phyloP scores from a whole-genome alignment of 2,329 filamentous ascomycete genomes.

The Xylariaceae sp. region DNA sequence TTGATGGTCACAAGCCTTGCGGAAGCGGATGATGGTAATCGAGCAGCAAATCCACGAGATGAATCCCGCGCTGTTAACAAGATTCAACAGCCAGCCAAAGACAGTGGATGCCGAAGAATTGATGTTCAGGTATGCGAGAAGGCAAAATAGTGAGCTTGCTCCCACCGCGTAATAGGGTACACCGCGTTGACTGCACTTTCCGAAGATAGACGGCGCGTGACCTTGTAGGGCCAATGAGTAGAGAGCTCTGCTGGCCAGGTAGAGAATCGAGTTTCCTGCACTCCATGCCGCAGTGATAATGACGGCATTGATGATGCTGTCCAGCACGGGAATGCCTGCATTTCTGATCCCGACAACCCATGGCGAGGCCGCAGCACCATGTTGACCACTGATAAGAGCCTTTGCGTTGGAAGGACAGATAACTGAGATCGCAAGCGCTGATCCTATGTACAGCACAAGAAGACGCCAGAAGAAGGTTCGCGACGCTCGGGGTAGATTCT shows the following conservation, averaged over 20 bases:
- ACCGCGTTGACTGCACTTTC: slow-evolving; percentile 55
- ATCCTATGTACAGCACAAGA: slow-evolving; percentile 61
- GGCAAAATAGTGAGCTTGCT: slow-evolving; percentile 53
- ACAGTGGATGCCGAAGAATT: slow-evolving; percentile 54
- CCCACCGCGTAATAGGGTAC: slow-evolving; percentile 61
- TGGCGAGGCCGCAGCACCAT: slow-evolving; percentile 61
- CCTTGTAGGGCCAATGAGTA: slow-evolving; percentile 62
- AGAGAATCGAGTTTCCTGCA: slow-evolving; percentile 74
- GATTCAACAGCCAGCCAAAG: slow-evolving; percentile 71
- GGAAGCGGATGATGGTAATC: background rate
- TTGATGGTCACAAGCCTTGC: background rate
- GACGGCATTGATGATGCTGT: slow-evolving; percentile 71
- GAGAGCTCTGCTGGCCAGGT: slow-evolving; percentile 66
- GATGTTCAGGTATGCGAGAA: slow-evolving; percentile 66
- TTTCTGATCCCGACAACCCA: slow-evolving; percentile 58
- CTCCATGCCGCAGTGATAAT: slow-evolving; percentile 75
- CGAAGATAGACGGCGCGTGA: slow-evolving; percentile 58
- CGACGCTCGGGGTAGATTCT: background rate
- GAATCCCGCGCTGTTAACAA: slow-evolving; percentile 40
- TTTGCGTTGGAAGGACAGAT: slow-evolving; percentile 61
- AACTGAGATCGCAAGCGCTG: slow-evolving; percentile 68
- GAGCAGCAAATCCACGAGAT: background rate
- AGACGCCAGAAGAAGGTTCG: slow-evolving; percentile 60
- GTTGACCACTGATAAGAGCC: slow-evolving; percentile 46
- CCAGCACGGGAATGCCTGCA: slow-evolving; percentile 61